phyloP scores from a whole-genome alignment of 176 grass and related monocot species.

The Typha latifolia region DNA sequence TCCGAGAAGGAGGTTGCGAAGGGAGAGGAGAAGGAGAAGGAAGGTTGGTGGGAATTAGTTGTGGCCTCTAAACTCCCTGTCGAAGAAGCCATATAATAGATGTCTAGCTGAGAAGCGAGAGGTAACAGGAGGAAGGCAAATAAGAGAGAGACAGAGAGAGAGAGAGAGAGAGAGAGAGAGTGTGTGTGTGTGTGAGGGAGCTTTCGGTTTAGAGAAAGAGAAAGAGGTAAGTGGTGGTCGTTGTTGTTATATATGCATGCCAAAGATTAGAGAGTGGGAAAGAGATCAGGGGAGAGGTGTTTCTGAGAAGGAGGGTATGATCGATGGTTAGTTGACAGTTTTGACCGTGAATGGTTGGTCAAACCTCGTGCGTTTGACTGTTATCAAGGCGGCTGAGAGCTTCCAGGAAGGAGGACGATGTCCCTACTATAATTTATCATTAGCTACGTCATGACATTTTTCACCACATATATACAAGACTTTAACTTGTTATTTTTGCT shows the following conservation, averaged over 20 bases:
- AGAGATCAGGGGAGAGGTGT: neutral
- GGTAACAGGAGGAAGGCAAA: neutral
- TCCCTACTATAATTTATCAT: too few species aligned
- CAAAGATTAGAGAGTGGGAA: neutral
- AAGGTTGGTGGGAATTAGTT: conserved; percentile 10
- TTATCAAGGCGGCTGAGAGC: conserved; percentile 6
- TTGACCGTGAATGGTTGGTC: neutral
- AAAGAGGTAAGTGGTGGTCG: neutral
- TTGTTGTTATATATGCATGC: neutral
- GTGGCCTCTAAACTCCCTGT: conserved; percentile 43
- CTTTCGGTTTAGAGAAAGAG: neutral
- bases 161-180: neutral
- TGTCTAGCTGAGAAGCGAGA: neutral
- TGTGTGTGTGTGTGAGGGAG: too few species aligned
- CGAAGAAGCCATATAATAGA: conserved; percentile 31
- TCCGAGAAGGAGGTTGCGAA: conserved; percentile 73
- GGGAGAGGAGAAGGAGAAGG: conserved; percentile 49
- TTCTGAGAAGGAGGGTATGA: conserved; percentile 4
- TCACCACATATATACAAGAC: too few species aligned
- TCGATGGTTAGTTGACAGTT: neutral
- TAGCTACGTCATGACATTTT: too few species aligned
- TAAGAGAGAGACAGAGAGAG: neutral
- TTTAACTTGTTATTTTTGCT: too few species aligned
- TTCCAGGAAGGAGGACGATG: neutral
- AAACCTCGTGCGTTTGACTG: conserved; percentile 26